A percentile compares a stretch with the other conserved stretches of the same genome.
phyloP scores from a whole-genome alignment of 371 early-diverging fungal species.

The Lichtheimia ornata region DNA sequence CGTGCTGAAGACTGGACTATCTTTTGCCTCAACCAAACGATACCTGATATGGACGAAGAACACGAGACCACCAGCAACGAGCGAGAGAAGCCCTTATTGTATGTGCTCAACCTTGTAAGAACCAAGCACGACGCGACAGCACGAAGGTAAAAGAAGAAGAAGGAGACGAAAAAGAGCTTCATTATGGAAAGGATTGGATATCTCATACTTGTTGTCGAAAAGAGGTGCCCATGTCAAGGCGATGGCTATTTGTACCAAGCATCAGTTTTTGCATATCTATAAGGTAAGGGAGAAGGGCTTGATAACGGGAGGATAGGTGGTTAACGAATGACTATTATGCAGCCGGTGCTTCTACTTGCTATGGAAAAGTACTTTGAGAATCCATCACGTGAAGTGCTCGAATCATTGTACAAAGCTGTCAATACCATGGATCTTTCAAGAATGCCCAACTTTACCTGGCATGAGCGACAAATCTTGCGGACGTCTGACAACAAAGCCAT shows the following conservation, averaged over 20 bases:
- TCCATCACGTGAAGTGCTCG: constrained; percentile 75
- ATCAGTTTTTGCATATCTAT: constrained; percentile 90
- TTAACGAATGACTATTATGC: neutral
- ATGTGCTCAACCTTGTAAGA: constrained; percentile 87
- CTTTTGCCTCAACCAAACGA: constrained; percentile 83
- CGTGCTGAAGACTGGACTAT: constrained; percentile 94
- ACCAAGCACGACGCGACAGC: constrained; percentile 85
- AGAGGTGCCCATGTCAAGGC: constrained; percentile 93
- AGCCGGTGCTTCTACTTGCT: constrained; percentile 87
- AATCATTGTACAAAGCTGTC: constrained; percentile 77
- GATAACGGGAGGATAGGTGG: too few species aligned
- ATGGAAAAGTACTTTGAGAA: constrained; percentile 89
- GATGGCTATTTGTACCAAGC: constrained; percentile 90
- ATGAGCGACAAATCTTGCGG: constrained; percentile 78
- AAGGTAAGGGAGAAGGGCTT: constrained; percentile 59
- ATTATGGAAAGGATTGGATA: neutral
- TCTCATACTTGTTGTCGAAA: neutral
- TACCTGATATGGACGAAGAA: constrained; percentile 51
- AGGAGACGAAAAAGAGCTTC: too few species aligned
- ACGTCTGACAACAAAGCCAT: constrained; percentile 79
- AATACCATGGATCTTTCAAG: constrained; percentile 84
- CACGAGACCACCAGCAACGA: constrained; percentile 13
- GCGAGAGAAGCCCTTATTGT: constrained; percentile 70
- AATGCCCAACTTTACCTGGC: constrained; percentile 78
- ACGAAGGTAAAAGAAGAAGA: constrained; percentile 53